Evolutionary conservation across 495 filamentous ascomycete genomes (phyloP).

Genomic region (Jackrogersella minutella): DNA sequence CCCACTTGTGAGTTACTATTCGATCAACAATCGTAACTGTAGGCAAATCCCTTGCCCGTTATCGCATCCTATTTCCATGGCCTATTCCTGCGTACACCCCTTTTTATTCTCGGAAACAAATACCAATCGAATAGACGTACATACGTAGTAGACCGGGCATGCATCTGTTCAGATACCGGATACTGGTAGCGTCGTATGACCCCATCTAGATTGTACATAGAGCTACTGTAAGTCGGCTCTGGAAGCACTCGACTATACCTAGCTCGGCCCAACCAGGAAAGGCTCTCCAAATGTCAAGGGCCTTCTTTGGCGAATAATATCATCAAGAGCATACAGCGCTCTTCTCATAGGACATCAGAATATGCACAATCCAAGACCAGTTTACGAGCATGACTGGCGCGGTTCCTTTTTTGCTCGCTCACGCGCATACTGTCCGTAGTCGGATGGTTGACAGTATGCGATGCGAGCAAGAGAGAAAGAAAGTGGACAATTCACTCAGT

Average conservation of each 20-base stretch:
- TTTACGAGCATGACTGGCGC: slow-evolving; percentile 40
- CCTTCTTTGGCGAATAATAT: slow-evolving; percentile 39
- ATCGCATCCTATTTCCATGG: slow-evolving; percentile 22
- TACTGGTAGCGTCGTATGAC: slow-evolving; percentile 38
- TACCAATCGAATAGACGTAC: neutral
- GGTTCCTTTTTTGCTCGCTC: slow-evolving; percentile 37
- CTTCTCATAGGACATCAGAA: slow-evolving; percentile 45
- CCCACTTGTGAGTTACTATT: slow-evolving; percentile 11
- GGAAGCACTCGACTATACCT: slow-evolving; percentile 36
- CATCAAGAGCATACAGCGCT: slow-evolving; percentile 34
- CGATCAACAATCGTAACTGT: neutral
- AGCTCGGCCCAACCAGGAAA: slow-evolving; percentile 42
- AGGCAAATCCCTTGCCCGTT: slow-evolving; percentile 3
- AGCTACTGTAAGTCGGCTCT: slow-evolving; percentile 31
- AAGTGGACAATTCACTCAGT: slow-evolving; percentile 3
- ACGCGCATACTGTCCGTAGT: slow-evolving; percentile 40
- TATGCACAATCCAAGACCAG: slow-evolving; percentile 46
- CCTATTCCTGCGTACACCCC: slow-evolving; percentile 17
- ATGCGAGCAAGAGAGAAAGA: slow-evolving; percentile 23
- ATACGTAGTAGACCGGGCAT: slow-evolving; percentile 9
- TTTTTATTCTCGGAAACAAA: slow-evolving; percentile 13
- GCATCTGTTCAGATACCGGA: slow-evolving; percentile 22
- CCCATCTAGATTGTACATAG: slow-evolving; percentile 27
- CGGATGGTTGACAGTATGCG: slow-evolving; percentile 21
- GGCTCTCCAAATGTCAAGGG: slow-evolving; percentile 40